Conservation (phyloP, 257 asterid species). For the Lavandula angustifolia region DNA sequence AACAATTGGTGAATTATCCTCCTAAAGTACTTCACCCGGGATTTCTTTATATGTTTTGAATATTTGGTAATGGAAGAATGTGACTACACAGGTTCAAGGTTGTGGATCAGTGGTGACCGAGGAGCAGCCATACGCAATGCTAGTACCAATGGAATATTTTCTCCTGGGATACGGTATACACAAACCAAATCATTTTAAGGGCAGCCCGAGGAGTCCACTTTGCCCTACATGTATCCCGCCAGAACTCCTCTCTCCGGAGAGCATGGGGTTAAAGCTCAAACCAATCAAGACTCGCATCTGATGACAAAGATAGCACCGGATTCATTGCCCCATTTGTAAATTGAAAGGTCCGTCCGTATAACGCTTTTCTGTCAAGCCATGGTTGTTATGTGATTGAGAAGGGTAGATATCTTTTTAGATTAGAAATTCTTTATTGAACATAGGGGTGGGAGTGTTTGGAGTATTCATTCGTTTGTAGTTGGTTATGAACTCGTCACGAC, state of each 20-base stretch:
- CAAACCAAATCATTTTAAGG: conserved; percentile 54
- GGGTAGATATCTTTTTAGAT: conserved; percentile 42
- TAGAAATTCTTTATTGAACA: conserved; percentile 59
- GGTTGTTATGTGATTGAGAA: conserved; percentile 22
- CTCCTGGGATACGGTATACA: conserved; percentile 75
- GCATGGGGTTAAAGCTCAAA: conserved; percentile 88
- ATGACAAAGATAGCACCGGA: conserved; percentile 32
- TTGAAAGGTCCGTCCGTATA: conserved; percentile 27
- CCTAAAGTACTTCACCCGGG: too few relatives aligned
- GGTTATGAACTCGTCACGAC: conserved; percentile 27
- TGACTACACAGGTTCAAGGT: conserved; percentile 58
- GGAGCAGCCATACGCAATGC: conserved; percentile 95
- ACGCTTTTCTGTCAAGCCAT: conserved; percentile 25
- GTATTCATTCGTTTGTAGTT: conserved; percentile 55
- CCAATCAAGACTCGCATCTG: conserved; percentile 67
- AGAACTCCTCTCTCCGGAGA: conserved; percentile 84
- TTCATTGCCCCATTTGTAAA: conserved; percentile 36
- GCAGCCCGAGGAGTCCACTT: conserved; percentile 83
- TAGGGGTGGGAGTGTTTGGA: conserved; percentile 35
- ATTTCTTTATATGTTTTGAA: neutral
- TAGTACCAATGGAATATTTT: conserved; percentile 74
- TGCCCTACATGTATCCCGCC: conserved; percentile 81
- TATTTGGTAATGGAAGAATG: conserved; percentile 6
- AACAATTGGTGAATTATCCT: neutral
- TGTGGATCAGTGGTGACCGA: conserved; percentile 96